Evolutionary conservation across 2,329 filamentous ascomycete species (phyloP).

Genomic region (Arthrobotrys entomopaga): DNA sequence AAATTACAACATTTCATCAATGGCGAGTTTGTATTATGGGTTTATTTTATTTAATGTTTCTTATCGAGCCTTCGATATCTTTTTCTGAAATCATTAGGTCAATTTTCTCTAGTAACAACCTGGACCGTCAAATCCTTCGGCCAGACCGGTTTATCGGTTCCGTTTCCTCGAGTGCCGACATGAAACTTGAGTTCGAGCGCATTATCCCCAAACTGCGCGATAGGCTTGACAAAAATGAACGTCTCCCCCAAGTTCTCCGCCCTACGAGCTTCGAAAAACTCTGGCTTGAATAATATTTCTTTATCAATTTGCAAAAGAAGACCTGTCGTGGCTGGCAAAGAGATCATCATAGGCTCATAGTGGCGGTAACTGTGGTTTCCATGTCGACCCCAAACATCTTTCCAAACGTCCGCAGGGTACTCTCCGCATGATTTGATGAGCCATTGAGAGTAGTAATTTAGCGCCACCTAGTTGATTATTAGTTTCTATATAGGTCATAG

Average conservation of each 20-base stretch:
- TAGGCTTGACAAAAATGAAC: constrained; percentile 64
- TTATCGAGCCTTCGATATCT: too few relatives aligned
- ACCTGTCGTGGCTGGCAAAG: constrained; percentile 62
- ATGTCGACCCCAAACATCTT: constrained; percentile 65
- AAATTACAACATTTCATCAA: too few relatives aligned
- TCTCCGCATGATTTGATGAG: constrained; percentile 62
- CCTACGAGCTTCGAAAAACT: constrained; percentile 65
- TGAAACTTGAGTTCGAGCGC: constrained; percentile 64
- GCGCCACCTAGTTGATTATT: constrained; percentile 57
- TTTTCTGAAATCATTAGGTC: neutral
- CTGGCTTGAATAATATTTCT: constrained; percentile 63
- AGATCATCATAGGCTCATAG: constrained; percentile 65
- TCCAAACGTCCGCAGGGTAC: constrained; percentile 65
- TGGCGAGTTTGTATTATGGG: too few relatives aligned
- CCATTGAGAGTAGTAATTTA: constrained; percentile 65
- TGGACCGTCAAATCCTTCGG: constrained; percentile 64
- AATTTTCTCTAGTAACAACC: constrained; percentile 59
- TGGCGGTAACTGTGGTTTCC: constrained; percentile 65
- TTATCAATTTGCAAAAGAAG: constrained; percentile 61
- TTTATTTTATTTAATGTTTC: too few relatives aligned
- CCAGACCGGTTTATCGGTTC: constrained; percentile 66
- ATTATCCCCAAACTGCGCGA: constrained; percentile 62
- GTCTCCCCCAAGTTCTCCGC: constrained; percentile 62
- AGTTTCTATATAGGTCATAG: constrained; percentile 4
- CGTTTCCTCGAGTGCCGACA: constrained; percentile 67